Evolutionary conservation across 139 green algal genomes (phyloP).

Genomic region (Axilococcus clingmanii): DNA sequence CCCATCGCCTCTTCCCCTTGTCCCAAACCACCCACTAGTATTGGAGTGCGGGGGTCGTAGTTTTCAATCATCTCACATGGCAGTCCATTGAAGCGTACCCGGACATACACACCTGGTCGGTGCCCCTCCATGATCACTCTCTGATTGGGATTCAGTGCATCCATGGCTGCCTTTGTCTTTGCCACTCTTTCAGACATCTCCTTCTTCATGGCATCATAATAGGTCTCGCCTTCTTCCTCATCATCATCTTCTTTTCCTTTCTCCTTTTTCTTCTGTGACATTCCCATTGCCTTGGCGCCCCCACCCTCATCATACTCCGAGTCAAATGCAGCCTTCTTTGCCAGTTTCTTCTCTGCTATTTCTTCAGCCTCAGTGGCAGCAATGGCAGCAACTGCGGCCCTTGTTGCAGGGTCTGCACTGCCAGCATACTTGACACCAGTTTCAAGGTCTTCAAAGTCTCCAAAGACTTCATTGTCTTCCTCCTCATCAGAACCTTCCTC

Average conservation of each 20-base stretch:
- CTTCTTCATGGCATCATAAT: constrained; percentile 80
- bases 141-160: constrained; percentile 54
- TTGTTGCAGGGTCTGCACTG: constrained; percentile 37
- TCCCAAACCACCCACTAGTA: constrained; percentile 79
- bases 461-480: constrained; percentile 25
- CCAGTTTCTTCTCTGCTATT: constrained; percentile 41
- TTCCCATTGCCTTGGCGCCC: not conserved
- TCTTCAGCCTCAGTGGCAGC: constrained; percentile 27
- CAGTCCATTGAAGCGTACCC: constrained; percentile 72
- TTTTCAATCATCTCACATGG: constrained; percentile 82
- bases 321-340: constrained; percentile 79
- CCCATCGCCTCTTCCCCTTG: constrained; percentile 72
- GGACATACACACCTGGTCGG: constrained; percentile 77
- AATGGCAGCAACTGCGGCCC: constrained; percentile 32
- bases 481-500: constrained; percentile 31
- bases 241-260: constrained; percentile 13
- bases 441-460: constrained; percentile 94
- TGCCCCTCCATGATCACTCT: constrained; percentile 37
- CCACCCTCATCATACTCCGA: constrained; percentile 42
- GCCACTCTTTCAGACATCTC: constrained; percentile 62
- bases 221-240: constrained; percentile 61
- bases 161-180: constrained; percentile 55
- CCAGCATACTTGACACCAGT: constrained; percentile 35
- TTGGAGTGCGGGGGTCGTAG: constrained; percentile 66
- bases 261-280: not conserved